Base-by-base conservation (phyloP, 2,329 filamentous ascomycete species). In the Orbilia brochopaga region DNA sequence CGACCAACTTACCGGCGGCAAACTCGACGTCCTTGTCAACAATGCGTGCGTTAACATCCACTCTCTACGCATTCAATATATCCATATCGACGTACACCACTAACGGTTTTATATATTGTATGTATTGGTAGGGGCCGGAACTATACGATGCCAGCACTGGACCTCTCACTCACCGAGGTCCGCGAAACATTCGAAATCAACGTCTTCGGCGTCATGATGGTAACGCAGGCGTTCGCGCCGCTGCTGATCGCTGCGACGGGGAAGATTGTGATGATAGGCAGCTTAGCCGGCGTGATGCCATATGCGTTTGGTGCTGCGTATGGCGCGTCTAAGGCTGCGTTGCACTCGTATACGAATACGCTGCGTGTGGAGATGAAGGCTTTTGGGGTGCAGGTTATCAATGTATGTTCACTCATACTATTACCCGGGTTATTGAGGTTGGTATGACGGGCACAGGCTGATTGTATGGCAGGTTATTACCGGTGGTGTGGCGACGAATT, bases 21-120 rank as follows among this genome's bases (percentile, higher is more conserved):
- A 79, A 52, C 81, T 87, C 3, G 85, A 87, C 74, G 82, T 86
- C 51, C 83, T 87, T 17, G 81, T 87, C 54, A 87, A 86, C 78
- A 87, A 87, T 70, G 85, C 85, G 83, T 85, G 74, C 72, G 81
- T 76, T 1, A 10, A 51, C n/a, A 13, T n/a, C 15, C 4, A 51
- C 32, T 13, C 13, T 7, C 32, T 37, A 37, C 13, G 32, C 32
- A 37, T 37, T 7, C 13, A 7, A 37, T 37, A 37, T 37, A 37
- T 37, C 6, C 32, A 37, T 37, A 37, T 37, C n/a, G n/a, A n/a
- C n/a, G n/a, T n/a, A n/a, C n/a, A 42, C 15, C 37, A 4, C 11
- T 42, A 42, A 42, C 37, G 11, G 37, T 15, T 24, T 32, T 1
- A 44, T 30, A 27, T 56, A 3, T 40, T 21, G 24, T 10, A n/a